Percentiles rank a stretch among this genome's conserved stretches.
phyloP scores from a whole-genome alignment of 2,329 filamentous ascomycete genomes.

The Cordyceps cicadae region DNA sequence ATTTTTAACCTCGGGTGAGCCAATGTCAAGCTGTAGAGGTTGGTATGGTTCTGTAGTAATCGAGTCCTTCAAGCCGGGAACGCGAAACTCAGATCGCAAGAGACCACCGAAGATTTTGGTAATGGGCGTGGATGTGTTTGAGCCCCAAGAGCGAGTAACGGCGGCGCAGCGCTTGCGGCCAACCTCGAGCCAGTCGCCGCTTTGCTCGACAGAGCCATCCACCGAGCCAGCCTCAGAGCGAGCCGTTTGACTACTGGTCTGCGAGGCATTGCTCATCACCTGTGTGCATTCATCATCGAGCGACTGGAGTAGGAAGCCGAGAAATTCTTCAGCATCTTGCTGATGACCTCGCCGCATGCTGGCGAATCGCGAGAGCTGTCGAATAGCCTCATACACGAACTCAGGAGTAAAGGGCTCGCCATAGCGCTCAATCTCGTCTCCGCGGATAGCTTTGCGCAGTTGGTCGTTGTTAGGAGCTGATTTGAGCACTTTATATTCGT shows the following conservation, averaged over 20 bases:
- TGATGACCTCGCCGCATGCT: slow-evolving; percentile 95
- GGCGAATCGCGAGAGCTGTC: slow-evolving; percentile 76
- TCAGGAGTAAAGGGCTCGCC: slow-evolving; percentile 89
- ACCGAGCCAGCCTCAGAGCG: slow-evolving; percentile 20
- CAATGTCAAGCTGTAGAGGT: slow-evolving; percentile 89
- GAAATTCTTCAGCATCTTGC: slow-evolving; percentile 94
- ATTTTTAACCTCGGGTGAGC: slow-evolving; percentile 74
- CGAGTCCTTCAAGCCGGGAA: slow-evolving; percentile 80
- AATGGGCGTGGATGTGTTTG: slow-evolving; percentile 68
- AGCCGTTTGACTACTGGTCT: slow-evolving; percentile 26
- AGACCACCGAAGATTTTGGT: slow-evolving; percentile 93
- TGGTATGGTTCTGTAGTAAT: slow-evolving; percentile 92
- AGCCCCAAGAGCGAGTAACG: slow-evolving; percentile 77
- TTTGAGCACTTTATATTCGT: slow-evolving; percentile 80
- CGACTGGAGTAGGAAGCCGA: slow-evolving; percentile 85
- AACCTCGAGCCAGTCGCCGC: slow-evolving; percentile 76
- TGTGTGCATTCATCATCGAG: slow-evolving; percentile 86
- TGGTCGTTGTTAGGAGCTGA: slow-evolving; percentile 67
- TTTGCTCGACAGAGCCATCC: slow-evolving; percentile 24
- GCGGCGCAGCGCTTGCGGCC: slow-evolving; percentile 84
- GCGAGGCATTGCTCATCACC: slow-evolving; percentile 45
- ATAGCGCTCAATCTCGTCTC: slow-evolving; percentile 77
- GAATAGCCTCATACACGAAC: slow-evolving; percentile 90
- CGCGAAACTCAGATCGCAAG: slow-evolving; percentile 78
- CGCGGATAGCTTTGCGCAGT: slow-evolving; percentile 65